Evolutionary conservation across 768 basidiomycete species (phyloP).

Genomic region (Hortiboletus flavorubellus): DNA sequence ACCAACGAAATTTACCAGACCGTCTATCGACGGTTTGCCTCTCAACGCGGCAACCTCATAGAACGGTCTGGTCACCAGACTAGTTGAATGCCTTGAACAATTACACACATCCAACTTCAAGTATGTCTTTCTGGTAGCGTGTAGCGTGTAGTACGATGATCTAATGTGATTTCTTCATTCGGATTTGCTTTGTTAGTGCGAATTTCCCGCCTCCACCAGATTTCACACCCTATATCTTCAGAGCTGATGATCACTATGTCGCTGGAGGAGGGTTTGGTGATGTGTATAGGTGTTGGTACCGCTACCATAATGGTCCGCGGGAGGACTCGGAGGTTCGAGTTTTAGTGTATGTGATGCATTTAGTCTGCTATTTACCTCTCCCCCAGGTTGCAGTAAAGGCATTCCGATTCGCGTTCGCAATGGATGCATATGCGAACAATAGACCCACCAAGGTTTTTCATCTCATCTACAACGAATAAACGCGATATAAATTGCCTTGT

Average conservation of each 20-base stretch:
- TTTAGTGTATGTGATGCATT: background rate
- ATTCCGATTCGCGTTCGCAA: constrained; percentile 6
- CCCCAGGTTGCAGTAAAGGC: constrained; percentile 25
- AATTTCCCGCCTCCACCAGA: background rate
- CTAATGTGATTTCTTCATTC: too few species aligned
- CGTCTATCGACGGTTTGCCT: too few species aligned
- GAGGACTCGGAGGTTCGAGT: background rate
- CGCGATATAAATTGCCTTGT: rapidly evolving
- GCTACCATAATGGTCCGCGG: too few species aligned
- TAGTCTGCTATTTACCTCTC: background rate
- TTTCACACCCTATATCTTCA: background rate
- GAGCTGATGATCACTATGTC: background rate
- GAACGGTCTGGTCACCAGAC: too few species aligned
- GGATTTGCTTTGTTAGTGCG: too few species aligned
- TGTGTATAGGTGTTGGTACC: background rate
- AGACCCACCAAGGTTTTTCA: background rate
- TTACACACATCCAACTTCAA: too few species aligned
- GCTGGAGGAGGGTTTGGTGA: constrained; percentile 3
- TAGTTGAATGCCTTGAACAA: too few species aligned
- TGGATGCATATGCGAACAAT: background rate
- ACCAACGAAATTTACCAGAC: too few species aligned
- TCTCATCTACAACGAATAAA: too few species aligned
- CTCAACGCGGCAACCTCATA: too few species aligned
- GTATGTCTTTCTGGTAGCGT: too few species aligned
- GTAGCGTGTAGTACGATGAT: too few species aligned